Evolutionary conservation across 2,329 filamentous ascomycete genomes (phyloP), one percentile per base, ranked within the genome.

Genomic region (Akanthomyces muscarius): DNA sequence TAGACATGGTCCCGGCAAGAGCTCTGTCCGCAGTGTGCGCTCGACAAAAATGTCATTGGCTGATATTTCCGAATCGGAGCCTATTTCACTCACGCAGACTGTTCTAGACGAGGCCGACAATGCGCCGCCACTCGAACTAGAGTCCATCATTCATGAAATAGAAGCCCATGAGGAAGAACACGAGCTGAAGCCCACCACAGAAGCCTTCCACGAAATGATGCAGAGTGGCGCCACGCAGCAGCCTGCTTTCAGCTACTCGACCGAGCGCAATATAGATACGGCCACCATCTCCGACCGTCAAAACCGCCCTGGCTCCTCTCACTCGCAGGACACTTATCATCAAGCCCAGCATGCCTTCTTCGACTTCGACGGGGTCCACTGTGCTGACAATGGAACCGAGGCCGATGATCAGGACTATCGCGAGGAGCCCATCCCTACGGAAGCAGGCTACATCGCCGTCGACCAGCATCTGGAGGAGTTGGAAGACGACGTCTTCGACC

Each of bases 281-380:
- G 30, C 41, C 16, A 55, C 33, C 3, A 21, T 23, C 1, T 23
- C 42, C 7, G 42, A 50, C 16, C 33, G 11, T 11, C 28, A 16
- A 18, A 30, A 8, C 18, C 73, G 76, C 0, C 68, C 69, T 11
- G 85, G 84, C 4, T 78, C 83, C 16, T 53, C 55, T 11, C 82
- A 78, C 13, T 88, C 86, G 4, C 78, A 76, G 52, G 83, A 83
- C 62, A 90, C 89, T 2, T 87, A 81, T 63, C 86, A 89, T 38
- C 86, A 90, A 71, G 85, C 85, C 21, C 79, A 86, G 76, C 81
- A 82, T 45, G 84, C 90, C 3, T 95, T 94, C 77, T 83, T 86
- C 48, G 90, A 93, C 72, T 95, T 95, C 71, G 91, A 95, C 71
- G 91, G 91, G 44, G 88, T 89, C 16, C 90, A 94, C 71, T 91